Evolutionary conservation across 176 grass and related monocot species (phyloP).

Genomic region (Paspalum vaginatum): DNA sequence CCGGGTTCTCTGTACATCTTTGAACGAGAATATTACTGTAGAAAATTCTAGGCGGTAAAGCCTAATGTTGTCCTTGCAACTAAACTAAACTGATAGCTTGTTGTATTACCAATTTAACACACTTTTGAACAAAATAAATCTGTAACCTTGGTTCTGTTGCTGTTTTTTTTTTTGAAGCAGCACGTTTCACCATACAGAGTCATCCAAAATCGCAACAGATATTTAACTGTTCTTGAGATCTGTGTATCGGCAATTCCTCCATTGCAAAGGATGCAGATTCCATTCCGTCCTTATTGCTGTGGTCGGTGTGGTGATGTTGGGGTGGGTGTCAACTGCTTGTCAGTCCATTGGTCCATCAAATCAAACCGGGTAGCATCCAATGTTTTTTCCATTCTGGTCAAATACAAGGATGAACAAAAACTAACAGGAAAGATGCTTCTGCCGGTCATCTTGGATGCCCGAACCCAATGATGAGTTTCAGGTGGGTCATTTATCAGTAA

Average conservation of each 20-base stretch:
- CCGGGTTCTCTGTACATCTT: neutral
- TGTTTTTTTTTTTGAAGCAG: neutral
- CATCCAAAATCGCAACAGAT: slow-evolving; percentile 8
- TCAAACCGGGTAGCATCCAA: slow-evolving; percentile 35
- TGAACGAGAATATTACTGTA: neutral
- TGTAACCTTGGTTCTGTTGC: slow-evolving; percentile 11
- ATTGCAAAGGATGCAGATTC: neutral
- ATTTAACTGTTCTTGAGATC: slow-evolving; percentile 35
- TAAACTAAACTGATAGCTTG: neutral
- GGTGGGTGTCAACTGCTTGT: slow-evolving; percentile 38
- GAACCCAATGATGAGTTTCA: slow-evolving; percentile 81
- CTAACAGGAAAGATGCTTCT: slow-evolving; percentile 49
- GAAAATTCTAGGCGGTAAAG: neutral
- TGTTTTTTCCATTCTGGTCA: slow-evolving; percentile 41
- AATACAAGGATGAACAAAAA: slow-evolving; percentile 32
- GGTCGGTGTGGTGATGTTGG: slow-evolving; percentile 40
- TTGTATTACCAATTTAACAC: slow-evolving; percentile 19
- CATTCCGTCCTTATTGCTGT: neutral
- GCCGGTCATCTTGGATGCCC: slow-evolving; percentile 46
- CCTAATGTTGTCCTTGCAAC: neutral
- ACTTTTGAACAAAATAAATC: slow-evolving; percentile 1
- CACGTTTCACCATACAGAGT: neutral
- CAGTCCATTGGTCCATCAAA: slow-evolving; percentile 34
- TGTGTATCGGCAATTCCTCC: neutral
- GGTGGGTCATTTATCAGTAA: slow-evolving; percentile 51